phyloP scores from a whole-genome alignment of 768 basidiomycete species.

The Collybia sordida region DNA sequence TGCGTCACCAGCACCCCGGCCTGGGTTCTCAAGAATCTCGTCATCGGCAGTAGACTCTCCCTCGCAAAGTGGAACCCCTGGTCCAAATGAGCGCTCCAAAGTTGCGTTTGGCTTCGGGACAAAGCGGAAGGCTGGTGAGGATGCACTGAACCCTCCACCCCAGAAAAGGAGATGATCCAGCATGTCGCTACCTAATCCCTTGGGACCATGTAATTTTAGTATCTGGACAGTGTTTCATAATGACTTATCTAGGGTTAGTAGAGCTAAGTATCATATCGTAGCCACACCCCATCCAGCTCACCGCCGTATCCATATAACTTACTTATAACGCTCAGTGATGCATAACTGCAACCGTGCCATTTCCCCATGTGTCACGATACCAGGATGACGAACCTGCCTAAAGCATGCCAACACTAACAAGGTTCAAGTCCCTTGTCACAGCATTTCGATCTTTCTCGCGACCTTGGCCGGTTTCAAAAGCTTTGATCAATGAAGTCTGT shows the following conservation, averaged over 20 bases:
- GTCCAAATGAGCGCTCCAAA: constrained; percentile 65
- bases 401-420: constrained; percentile 68
- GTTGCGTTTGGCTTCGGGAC: constrained; percentile 75
- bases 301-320: no score
- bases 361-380: background rate
- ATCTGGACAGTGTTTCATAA: background rate
- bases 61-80: constrained; percentile 55
- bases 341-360: no score
- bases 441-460: constrained; percentile 74
- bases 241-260: no score
- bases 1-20: constrained; percentile 65
- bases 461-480: constrained; percentile 69
- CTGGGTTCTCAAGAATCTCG: constrained; percentile 74
- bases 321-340: no score
- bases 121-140: constrained; percentile 80
- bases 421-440: constrained; percentile 71
- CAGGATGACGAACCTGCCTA: constrained; percentile 29
- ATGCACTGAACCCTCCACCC: constrained; percentile 64
- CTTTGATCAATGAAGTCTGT: constrained; percentile 71
- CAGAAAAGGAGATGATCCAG: constrained; percentile 50
- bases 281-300: no score
- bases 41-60: constrained; percentile 56
- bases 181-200: background rate
- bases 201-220: background rate
- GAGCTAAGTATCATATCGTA: no score